Conservation (phyloP, 2,329 filamentous ascomycete species). For the Pseudocercospora eumusae region DNA sequence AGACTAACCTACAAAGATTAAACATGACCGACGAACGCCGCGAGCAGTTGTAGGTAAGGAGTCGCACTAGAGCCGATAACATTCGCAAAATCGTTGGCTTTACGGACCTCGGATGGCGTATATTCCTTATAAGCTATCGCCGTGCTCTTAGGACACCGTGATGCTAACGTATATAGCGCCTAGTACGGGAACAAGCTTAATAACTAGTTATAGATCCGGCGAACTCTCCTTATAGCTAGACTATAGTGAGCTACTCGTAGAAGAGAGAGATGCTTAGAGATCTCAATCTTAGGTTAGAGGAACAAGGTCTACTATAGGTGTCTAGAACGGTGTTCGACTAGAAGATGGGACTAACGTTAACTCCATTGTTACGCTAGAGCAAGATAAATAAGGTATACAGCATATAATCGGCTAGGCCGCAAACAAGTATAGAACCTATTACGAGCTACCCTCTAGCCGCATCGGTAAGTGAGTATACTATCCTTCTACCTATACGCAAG, state of each 20-base stretch:
- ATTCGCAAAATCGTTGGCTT: not conserved
- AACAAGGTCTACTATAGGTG: not conserved
- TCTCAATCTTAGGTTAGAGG: conserved; percentile 1
- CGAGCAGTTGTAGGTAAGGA: not conserved
- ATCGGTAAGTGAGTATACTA: not conserved
- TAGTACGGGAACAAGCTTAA: not conserved
- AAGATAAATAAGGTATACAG: not conserved
- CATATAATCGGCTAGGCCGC: not conserved
- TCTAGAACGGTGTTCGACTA: not conserved
- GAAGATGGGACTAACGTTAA: not conserved
- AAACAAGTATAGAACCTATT: not conserved
- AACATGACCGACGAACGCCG: not conserved
- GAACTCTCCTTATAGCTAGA: not conserved
- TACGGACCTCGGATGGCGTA: not conserved
- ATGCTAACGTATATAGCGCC: not conserved
- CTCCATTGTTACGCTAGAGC: not conserved
- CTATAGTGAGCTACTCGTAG: not conserved
- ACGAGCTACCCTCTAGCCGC: not conserved
- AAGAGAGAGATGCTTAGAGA: not conserved
- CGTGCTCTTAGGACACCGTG: not conserved
- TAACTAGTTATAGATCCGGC: not conserved
- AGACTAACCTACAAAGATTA: conserved; percentile 1
- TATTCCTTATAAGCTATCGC: not conserved
- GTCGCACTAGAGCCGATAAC: not conserved
- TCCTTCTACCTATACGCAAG: not conserved